Base-by-base conservation (phyloP, 2,329 filamentous ascomycete species). In the Onygenales sp. region DNA sequence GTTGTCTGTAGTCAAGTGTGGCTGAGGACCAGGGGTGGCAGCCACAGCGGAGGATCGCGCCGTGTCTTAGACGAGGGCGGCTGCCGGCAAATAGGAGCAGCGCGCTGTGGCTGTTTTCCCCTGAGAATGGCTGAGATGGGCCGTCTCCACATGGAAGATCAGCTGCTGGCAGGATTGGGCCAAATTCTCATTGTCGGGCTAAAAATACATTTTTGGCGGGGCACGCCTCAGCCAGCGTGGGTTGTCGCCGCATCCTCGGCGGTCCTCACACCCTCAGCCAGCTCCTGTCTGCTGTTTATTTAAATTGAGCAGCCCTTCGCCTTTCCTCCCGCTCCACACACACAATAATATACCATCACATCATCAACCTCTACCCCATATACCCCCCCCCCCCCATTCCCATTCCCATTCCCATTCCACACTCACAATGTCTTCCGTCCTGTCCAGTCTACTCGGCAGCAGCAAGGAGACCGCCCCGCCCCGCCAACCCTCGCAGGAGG, bases 401-500 rank as follows among this genome's bases (percentile, higher is more conserved):
- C 53, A 42, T 55, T 47, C 39, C 44, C 42, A 34, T 49, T 49
- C 32, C 33, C 21, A 37, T 51, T 42, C 42, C 54, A 65, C 51
- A 39, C 14, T 27, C 21, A 27, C 21, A 59, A 73, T 73, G 70
- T 65, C 70, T 51, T 59, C 65, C 45, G 63, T 67, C 53, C 66
- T 74, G 52, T 72, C 69, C 64, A 74, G 70, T 52, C 68, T 67
- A 52, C 67, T 71, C 46, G 59, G 65, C 45, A 47, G 60, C 36
- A 49, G 32, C 14, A 36, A 40, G 11, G 17, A 6, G 6, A 68
- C 64, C 66, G 70, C 62, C 61, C 67, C 59, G 56, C 68, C 61
- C 60, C 74, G 66, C 61, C 77, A 71, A 59, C 77, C 88, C 55
- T 79, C 81, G 39, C 70, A 81, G 54, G 81, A 87, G 58, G 80